These are phyloP conservation scores for Geranium brycei DNA, from an alignment of 345 rosid species.

Conservation along the genomic window DNA sequence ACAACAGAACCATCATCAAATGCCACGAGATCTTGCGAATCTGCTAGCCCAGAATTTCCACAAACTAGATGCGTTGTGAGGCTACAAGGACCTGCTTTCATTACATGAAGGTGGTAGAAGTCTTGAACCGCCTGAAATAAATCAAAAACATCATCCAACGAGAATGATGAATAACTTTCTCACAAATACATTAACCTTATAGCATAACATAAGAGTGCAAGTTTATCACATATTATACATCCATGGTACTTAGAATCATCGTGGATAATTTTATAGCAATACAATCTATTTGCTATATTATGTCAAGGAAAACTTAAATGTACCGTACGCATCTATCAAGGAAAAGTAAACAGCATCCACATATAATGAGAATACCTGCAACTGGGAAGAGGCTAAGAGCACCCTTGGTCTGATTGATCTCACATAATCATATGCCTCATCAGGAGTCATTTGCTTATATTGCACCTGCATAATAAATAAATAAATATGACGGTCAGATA, in stretches of 20 bases:
- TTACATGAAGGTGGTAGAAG: constrained; percentile 44
- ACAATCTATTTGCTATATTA: not conserved
- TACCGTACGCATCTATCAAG: not conserved
- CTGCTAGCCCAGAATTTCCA: constrained; percentile 13
- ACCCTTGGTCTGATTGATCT: constrained; percentile 84
- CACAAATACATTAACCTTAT: too few species aligned
- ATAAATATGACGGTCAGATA: not conserved
- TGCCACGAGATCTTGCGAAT: constrained; percentile 30
- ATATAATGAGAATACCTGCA: constrained; percentile 44
- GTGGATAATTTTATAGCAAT: not conserved
- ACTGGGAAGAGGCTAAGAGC: constrained; percentile 71
- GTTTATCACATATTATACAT: not conserved
- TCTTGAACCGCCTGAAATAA: constrained; percentile 72
- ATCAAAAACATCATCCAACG: not conserved
- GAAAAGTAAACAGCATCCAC: not conserved
- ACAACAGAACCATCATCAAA: constrained; percentile 81
- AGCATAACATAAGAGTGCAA: not conserved
- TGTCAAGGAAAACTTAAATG: not conserved
- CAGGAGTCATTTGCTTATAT: constrained; percentile 75
- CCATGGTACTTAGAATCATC: not conserved
- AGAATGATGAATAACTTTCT: not conserved
- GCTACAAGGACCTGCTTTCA: constrained; percentile 14
- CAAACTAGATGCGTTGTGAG: constrained; percentile 15
- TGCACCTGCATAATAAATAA: constrained; percentile 37
- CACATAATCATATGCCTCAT: constrained; percentile 64